These are phyloP conservation scores for Gnomoniopsis smithogilvyi DNA, from an alignment of 2,329 filamentous ascomycete genomes.

Conservation along the genomic window DNA sequence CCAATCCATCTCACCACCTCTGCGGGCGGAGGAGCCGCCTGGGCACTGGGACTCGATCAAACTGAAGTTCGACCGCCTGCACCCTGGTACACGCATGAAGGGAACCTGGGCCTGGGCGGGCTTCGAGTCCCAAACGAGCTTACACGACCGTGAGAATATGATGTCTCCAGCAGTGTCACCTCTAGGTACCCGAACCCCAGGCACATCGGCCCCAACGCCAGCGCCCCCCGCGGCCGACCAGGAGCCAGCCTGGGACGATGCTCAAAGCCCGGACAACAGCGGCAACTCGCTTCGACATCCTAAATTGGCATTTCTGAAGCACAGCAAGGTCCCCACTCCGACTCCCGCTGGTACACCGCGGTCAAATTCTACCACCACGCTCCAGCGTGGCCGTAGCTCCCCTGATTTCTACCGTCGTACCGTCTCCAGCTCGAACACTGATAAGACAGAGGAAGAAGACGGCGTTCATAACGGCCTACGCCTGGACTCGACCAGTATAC, in stretches of 20 bases:
- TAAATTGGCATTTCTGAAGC: neutral
- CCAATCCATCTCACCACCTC: neutral
- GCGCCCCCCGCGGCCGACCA: neutral
- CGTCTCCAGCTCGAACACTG: neutral
- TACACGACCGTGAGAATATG: neutral
- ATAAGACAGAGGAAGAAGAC: neutral
- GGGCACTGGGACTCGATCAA: neutral
- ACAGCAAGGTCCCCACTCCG: neutral
- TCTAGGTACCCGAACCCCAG: neutral
- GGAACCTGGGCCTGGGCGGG: neutral
- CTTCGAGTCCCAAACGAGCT: neutral
- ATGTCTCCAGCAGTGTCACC: neutral
- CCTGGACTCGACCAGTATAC: neutral
- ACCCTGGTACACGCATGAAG: neutral
- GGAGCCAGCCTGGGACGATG: neutral
- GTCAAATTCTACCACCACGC: neutral
- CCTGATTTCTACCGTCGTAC: neutral
- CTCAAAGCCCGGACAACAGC: neutral
- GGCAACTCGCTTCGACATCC: neutral
- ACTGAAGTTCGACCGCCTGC: neutral
- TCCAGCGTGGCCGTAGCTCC: neutral
- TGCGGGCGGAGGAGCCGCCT: neutral
- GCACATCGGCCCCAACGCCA: neutral
- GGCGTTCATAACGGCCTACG: neutral
- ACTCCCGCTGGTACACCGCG: neutral